These are phyloP conservation scores for Puccinia novopanici DNA, from an alignment of 1,284 basidiomycete genomes.

Conservation along the genomic window DNA sequence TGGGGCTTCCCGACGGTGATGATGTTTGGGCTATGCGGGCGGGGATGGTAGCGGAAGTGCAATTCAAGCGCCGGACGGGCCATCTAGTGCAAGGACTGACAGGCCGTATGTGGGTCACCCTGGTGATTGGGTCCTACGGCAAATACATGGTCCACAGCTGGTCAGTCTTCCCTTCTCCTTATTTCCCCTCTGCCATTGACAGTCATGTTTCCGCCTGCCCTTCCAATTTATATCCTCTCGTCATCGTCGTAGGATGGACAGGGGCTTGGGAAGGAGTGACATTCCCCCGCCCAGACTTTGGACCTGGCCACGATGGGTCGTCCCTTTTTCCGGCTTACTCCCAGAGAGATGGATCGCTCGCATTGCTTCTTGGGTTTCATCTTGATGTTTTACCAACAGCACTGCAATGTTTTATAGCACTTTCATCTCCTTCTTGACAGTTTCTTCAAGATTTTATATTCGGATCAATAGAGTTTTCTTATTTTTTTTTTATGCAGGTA, in stretches of 20 bases:
- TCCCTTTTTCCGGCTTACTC: conserved; percentile 37
- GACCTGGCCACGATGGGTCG: conserved; percentile 24
- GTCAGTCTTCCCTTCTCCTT: conserved; percentile 4
- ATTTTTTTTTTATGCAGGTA: no score
- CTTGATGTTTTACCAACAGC: not conserved
- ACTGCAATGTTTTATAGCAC: not conserved
- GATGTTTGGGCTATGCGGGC: conserved; percentile 29
- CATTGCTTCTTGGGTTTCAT: not conserved
- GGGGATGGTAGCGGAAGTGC: conserved; percentile 36
- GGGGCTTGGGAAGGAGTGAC: conserved; percentile 39
- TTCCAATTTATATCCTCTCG: not conserved
- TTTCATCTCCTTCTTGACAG: no score
- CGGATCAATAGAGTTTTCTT: no score
- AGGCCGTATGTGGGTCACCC: conserved; percentile 24
- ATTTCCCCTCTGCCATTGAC: no score
- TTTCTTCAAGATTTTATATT: no score
- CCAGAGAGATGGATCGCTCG: conserved; percentile 42
- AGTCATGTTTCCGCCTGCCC: no score
- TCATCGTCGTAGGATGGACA: conserved; percentile 24
- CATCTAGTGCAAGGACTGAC: conserved; percentile 6
- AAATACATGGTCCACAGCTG: conserved; percentile 27
- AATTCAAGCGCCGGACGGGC: conserved; percentile 37
- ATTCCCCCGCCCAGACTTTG: conserved; percentile 36
- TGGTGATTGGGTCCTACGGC: conserved; percentile 17
- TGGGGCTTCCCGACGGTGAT: conserved; percentile 41